These are phyloP conservation scores for Mycosphaerella sp. DNA, from an alignment of 2,329 filamentous ascomycete species.

Conservation along the genomic window DNA sequence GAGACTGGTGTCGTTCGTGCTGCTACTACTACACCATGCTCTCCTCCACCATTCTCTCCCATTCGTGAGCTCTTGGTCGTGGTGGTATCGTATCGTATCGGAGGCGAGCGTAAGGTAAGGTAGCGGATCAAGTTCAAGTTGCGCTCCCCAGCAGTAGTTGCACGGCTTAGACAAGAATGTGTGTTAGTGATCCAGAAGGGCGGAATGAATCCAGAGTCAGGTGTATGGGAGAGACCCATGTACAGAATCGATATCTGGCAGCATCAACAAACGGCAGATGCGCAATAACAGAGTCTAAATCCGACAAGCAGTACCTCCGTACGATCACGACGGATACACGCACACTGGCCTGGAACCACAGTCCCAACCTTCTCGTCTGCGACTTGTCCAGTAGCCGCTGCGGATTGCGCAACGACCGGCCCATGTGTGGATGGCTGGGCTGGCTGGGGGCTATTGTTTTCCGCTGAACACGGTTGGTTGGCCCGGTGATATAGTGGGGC, in stretches of 20 bases:
- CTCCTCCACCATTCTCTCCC: constrained; percentile 6
- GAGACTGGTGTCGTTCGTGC: constrained; percentile 1
- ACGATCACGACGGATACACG: no score
- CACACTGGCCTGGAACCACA: no score
- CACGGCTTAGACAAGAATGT: not conserved
- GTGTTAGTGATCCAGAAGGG: not conserved
- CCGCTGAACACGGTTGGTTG: not conserved
- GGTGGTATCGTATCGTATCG: not conserved
- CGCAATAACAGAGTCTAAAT: not conserved
- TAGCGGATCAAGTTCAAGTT: not conserved
- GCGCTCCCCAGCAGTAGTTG: not conserved
- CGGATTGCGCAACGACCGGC: constrained; percentile 7
- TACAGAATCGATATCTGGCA: no score
- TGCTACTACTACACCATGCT: constrained; percentile 11
- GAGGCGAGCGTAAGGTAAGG: no score
- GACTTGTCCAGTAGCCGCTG: not conserved
- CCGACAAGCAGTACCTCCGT: no score
- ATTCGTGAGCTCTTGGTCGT: not conserved
- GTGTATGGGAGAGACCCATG: not conserved
- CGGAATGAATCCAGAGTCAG: not conserved
- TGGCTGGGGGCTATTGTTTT: no score
- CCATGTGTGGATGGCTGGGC: no score
- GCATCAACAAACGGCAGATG: constrained; percentile 2
- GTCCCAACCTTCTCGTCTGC: constrained; percentile 4
- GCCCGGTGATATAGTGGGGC: not conserved